Conservation (phyloP, 78 protist genomes). For the Chrysochromulina parva region DNA sequence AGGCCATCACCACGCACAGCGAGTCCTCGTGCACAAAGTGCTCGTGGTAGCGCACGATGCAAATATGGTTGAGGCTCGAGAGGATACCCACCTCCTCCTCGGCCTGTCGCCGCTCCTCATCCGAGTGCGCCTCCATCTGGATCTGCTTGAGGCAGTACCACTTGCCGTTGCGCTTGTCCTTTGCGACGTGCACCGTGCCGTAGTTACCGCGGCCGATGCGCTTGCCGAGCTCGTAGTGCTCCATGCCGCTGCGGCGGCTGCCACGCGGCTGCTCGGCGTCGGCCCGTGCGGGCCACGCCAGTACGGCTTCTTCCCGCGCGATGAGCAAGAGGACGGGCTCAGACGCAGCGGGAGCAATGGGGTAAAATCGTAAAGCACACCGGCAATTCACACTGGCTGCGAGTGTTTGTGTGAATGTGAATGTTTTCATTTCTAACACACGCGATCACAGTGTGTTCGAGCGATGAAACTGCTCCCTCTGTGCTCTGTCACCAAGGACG, state of each 20-base stretch:
- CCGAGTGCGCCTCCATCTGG: neutral
- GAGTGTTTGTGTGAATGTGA: too few species aligned
- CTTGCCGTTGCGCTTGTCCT: neutral
- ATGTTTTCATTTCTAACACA: too few species aligned
- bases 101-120: neutral
- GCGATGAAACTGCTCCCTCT: too few species aligned
- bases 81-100: neutral
- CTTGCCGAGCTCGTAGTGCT: neutral
- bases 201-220: slow-evolving; percentile 3
- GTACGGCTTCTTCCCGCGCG: too few species aligned
- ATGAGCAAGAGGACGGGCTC: too few species aligned
- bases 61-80: neutral
- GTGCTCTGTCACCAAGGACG: too few species aligned
- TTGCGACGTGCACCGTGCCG: neutral
- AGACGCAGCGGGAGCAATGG: too few species aligned
- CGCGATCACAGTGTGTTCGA: too few species aligned
- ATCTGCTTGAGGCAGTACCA: neutral
- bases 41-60: slow-evolving; percentile 16
- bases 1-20: neutral
- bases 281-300: too few species aligned
- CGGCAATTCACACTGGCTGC: neutral
- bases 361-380: too few species aligned
- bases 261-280: too few species aligned
- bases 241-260: neutral
- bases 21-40: neutral